Base-by-base conservation (phyloP, 345 rosid genomes). In the Laguncularia racemosa region DNA sequence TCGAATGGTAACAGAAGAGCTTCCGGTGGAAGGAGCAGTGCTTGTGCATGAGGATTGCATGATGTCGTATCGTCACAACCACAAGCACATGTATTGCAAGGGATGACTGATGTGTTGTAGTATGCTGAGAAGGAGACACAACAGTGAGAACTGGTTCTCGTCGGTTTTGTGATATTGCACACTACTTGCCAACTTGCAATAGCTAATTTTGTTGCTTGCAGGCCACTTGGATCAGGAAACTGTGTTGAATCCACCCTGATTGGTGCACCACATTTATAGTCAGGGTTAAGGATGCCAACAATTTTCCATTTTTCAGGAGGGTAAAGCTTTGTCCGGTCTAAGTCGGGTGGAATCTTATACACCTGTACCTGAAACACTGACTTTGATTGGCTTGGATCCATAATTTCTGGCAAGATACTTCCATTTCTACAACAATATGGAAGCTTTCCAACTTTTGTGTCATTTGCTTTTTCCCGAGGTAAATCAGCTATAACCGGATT, bases 101-200 rank as follows among this genome's bases (percentile, higher is more conserved):
- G 99, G 58, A 95, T 59, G 13, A 79, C 84, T 2, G 95, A 85
- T 26, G 66, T 76, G 50, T 83, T 88, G 77, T 84, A 90, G 67
- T 74, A 95, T 2, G 99, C 95, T 14, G 97, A 85, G 80, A 82
- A 90, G 3, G 97, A 85, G 16, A 95, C 99, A 33, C 99, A 95
- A 55, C 97, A 95, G 26, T 74, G 72, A 0, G 96, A 53, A 18
- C 78, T 68, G 13, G 70, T 75, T 2, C 43, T 61, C 62, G 81
- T 85, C 0, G 92, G 92, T 53, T 71, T 76, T 0, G 95, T 59
- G 16, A 95, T 87, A 73, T 90, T 90, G 78, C 99, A 90, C 3
- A 79, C 80, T 1, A 95, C 63, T 66, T 90, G 97, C 86, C 89
- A 95, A 64, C 76, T 90, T 5, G 96, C 80, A 0, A 85, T 56